A percentile compares a stretch with the other conserved stretches of the same genome.
phyloP scores from a whole-genome alignment of 2,329 filamentous ascomycete species.

The Microcera coccophila region DNA sequence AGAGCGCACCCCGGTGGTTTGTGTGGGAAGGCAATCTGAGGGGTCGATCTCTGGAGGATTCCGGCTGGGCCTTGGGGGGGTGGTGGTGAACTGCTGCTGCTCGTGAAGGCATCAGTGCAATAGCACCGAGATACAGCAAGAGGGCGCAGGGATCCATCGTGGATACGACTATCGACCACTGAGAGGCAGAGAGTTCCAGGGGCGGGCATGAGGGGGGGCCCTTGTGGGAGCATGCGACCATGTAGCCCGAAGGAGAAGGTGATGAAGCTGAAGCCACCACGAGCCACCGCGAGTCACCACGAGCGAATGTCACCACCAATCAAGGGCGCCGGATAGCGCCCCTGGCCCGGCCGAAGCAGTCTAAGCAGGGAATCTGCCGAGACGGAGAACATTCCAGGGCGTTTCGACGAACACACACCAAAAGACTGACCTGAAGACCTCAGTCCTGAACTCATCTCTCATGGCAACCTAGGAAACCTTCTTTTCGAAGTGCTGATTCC shows the following conservation, averaged over 20 bases:
- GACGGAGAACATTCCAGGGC: conserved; percentile 21
- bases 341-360: conserved; percentile 20
- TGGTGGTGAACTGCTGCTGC: neutral
- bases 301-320: conserved; percentile 30
- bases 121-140: conserved; percentile 3
- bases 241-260: conserved; percentile 36
- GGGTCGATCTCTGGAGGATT: neutral
- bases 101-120: conserved; percentile 3
- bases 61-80: neutral
- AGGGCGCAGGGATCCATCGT: neutral
- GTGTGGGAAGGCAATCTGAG: too few relatives aligned
- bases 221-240: conserved; percentile 33
- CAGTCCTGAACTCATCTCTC: conserved; percentile 3
- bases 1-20: neutral
- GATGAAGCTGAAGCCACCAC: conserved; percentile 30
- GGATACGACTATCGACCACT: conserved; percentile 23
- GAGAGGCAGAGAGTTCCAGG: conserved; percentile 21
- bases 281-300: conserved; percentile 27
- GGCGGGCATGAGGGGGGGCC: too few relatives aligned
- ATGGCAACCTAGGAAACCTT: too few relatives aligned
- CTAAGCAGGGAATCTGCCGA: conserved; percentile 25
- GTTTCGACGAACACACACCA: conserved; percentile 3
- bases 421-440: conserved; percentile 8
- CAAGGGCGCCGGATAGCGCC: conserved; percentile 27
- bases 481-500: conserved; percentile 17